Evolutionary conservation across 2,329 filamentous ascomycete species (phyloP).

Genomic region (Colletotrichum sp.): DNA sequence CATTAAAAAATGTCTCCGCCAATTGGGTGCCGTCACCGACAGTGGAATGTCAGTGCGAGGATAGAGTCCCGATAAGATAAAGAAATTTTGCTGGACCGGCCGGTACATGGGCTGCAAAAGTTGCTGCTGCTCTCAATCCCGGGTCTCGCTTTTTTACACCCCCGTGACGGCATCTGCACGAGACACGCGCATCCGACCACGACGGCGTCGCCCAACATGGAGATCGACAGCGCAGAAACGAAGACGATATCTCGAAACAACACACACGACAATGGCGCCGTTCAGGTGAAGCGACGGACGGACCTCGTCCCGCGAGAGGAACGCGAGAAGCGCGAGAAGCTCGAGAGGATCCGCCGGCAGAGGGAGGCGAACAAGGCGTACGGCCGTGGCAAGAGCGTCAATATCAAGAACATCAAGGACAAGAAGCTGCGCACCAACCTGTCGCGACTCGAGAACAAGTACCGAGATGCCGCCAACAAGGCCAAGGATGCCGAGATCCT

Average conservation of each 20-base stretch:
- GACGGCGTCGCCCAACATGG: conserved; percentile 32
- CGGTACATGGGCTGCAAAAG: not conserved
- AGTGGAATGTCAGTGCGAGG: conserved; percentile 27
- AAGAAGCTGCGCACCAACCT: conserved; percentile 88
- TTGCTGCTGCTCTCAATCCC: not conserved
- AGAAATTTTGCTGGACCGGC: conserved; percentile 10
- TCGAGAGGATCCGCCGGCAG: conserved; percentile 54
- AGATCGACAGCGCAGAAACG: conserved; percentile 35
- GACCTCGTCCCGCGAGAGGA: conserved; percentile 58
- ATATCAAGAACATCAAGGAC: conserved; percentile 77
- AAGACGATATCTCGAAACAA: conserved; percentile 36
- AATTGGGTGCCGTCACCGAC: conserved; percentile 23
- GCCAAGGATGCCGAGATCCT: conserved; percentile 96
- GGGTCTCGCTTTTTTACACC: not conserved
- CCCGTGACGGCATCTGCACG: not conserved
- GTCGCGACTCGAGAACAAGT: conserved; percentile 79
- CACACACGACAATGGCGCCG: conserved; percentile 56
- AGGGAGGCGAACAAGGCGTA: conserved; percentile 76
- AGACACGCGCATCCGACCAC: not conserved
- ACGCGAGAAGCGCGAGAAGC: conserved; percentile 53
- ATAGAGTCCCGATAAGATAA: not conserved
- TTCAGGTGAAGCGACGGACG: conserved; percentile 53
- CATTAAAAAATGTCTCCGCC: conserved; percentile 17
- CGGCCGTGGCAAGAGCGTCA: conserved; percentile 80
- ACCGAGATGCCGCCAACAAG: conserved; percentile 78